Evolutionary conservation across 352 stramenopile genomes (phyloP).

Genomic region (Globisporangium mamillatum): DNA sequence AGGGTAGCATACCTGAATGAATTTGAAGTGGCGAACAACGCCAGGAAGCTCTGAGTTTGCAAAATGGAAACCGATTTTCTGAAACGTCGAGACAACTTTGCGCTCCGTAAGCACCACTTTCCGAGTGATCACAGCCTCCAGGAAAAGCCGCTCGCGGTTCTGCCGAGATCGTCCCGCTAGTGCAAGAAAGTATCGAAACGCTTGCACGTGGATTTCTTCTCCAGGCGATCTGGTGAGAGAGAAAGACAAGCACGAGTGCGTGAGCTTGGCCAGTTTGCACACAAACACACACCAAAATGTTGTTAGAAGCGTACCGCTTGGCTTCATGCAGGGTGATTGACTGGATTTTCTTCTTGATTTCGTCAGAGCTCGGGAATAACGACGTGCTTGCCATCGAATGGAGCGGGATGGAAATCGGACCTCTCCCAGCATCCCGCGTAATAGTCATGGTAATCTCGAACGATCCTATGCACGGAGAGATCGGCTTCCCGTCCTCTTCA

Average conservation of each 20-base stretch:
- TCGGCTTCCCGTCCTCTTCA: slow-evolving; percentile 12
- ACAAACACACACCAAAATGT: not conserved
- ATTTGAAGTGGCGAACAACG: slow-evolving; percentile 44
- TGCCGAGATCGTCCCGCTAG: slow-evolving; percentile 36
- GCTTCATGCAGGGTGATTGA: slow-evolving; percentile 56
- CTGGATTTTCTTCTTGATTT: slow-evolving; percentile 52
- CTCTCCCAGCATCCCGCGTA: slow-evolving; percentile 21
- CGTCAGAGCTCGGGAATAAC: slow-evolving; percentile 42
- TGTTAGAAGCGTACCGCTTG: slow-evolving; percentile 31
- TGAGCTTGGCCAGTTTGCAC: too few species aligned
- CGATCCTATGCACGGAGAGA: slow-evolving; percentile 26
- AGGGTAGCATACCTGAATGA: slow-evolving; percentile 36
- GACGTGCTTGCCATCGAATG: slow-evolving; percentile 56
- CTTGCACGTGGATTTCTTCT: slow-evolving; percentile 56
- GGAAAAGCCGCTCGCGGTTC: slow-evolving; percentile 51
- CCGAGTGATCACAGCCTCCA: slow-evolving; percentile 64
- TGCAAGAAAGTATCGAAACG: slow-evolving; percentile 55
- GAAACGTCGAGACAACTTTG: slow-evolving; percentile 44
- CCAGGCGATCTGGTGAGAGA: slow-evolving; percentile 31
- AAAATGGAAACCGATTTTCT: slow-evolving; percentile 61
- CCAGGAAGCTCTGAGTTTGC: slow-evolving; percentile 40
- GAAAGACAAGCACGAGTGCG: not conserved
- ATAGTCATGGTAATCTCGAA: slow-evolving; percentile 63
- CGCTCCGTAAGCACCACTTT: slow-evolving; percentile 61
- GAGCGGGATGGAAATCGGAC: slow-evolving; percentile 30